Evolutionary conservation across 2,329 filamentous ascomycete genomes (phyloP), one percentile per base, ranked within the genome.

Genomic region (Paecilomyces niveus): DNA sequence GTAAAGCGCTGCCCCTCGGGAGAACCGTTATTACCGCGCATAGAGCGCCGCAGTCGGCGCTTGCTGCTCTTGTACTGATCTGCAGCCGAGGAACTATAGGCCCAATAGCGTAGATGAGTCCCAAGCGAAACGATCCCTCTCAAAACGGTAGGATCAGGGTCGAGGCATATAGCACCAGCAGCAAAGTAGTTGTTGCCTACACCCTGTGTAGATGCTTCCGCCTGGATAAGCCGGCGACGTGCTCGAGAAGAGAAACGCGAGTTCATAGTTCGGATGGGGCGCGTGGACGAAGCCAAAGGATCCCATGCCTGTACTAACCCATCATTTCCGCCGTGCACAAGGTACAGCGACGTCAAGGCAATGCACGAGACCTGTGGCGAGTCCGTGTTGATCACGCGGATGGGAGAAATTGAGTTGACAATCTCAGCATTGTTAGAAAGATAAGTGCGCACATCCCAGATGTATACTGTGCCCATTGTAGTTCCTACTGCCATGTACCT

Each of bases 241-340:
- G 92, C 88, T 29, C 91, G 86, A 7, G 89, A 88, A 1, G 89
- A 89, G 64, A 93, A 92, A 13, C 89, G 86, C 2, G 91, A 90
- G 69, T 96, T 92, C 57, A 99, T 80, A 0, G 92, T 97, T 45
- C 92, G 86, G 55, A 97, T 83, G 0, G 94, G 90, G 21, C 88
- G 85, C 18, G 82, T 75, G 0, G 83, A 89, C 1, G 93, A 97
- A 0, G 88, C 90, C 53, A 99, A 79, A n/a, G 89, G 90, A 76
- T 99, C 94, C 94, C 94, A 99, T 5, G 92, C 90, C 72, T 97
- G 94, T 3, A 96, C 93, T 2, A 97, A 83, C 0, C 94, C 93
- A 74, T 99, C 94, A 64, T 89, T 96, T 26, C 94, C 94, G 54
- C 94, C 94, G 71, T 96, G 90, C 6, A 97, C 89, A 15, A 99